phyloP scores from a whole-genome alignment of 495 filamentous ascomycete genomes.

The Podospora conica region DNA sequence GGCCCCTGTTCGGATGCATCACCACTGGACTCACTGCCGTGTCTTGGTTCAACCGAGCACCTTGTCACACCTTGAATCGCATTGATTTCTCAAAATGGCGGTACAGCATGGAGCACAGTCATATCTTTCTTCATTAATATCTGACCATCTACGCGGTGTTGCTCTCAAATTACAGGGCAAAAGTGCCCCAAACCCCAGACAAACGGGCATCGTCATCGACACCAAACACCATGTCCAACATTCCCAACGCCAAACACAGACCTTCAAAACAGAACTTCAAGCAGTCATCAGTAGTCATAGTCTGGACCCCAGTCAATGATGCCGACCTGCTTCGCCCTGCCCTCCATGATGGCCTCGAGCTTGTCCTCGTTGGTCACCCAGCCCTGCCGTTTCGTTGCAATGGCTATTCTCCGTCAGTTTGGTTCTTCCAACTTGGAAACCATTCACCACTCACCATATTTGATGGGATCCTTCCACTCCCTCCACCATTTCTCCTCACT shows the following conservation, averaged over 20 bases:
- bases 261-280: neutral
- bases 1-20: neutral
- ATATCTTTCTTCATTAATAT: neutral
- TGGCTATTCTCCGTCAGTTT: constrained; percentile 18
- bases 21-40: neutral
- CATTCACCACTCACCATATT: constrained; percentile 24
- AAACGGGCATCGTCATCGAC: neutral
- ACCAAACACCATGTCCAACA: neutral
- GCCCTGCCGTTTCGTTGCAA: constrained; percentile 39
- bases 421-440: neutral
- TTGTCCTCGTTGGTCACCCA: constrained; percentile 50
- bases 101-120: neutral
- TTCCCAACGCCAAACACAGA: neutral
- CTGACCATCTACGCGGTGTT: too few relatives aligned
- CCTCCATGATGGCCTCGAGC: constrained; percentile 44
- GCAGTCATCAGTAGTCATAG: constrained; percentile 8
- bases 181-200: too few relatives aligned
- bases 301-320: constrained; percentile 40
- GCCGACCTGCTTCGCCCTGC: constrained; percentile 24
- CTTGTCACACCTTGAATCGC: neutral
- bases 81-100: neutral
- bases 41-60: neutral
- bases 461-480: constrained; percentile 43
- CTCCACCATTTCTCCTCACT: constrained; percentile 51
- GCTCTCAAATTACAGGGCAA: too few relatives aligned